A percentile compares a stretch with the other conserved stretches of the same genome.
phyloP scores from a whole-genome alignment of 345 rosid genomes.

The Populus nigra region DNA sequence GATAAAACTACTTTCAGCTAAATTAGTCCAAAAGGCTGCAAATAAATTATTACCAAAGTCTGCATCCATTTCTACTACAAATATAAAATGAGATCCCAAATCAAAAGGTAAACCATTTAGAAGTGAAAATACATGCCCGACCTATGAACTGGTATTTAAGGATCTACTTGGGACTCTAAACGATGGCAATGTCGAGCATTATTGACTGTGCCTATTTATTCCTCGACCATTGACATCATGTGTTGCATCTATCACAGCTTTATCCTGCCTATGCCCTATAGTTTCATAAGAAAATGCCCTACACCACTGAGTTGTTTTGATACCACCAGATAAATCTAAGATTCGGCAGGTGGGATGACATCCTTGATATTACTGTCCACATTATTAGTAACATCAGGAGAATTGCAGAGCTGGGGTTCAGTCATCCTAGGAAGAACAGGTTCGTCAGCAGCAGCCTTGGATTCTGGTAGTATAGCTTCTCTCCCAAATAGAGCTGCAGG shows the following conservation, averaged over 20 bases:
- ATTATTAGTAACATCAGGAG: constrained; percentile 14
- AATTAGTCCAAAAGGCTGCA: background rate
- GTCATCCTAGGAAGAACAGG: constrained; percentile 12
- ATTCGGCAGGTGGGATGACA: constrained; percentile 22
- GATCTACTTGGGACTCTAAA: background rate
- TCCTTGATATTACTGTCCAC: constrained; percentile 25
- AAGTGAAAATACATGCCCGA: background rate
- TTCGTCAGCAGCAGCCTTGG: constrained; percentile 11
- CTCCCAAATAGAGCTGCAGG: constrained; percentile 1
- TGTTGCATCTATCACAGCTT: background rate
- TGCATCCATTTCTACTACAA: background rate
- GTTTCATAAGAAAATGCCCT: background rate
- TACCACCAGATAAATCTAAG: constrained; percentile 17
- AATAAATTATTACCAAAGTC: background rate
- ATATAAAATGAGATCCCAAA: no score
- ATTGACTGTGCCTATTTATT: constrained; percentile 12
- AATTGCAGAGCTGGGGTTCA: constrained; percentile 14
- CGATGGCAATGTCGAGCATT: background rate
- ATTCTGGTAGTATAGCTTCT: constrained; percentile 4
- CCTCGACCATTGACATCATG: background rate
- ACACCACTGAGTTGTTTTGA: background rate
- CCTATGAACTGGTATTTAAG: background rate
- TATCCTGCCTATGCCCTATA: background rate
- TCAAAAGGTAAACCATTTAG: constrained; percentile 4
- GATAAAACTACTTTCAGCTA: background rate